Evolutionary conservation across 2,329 filamentous ascomycete species (phyloP), one percentile per base, ranked within the genome.

Genomic region (Curvularia sp.): DNA sequence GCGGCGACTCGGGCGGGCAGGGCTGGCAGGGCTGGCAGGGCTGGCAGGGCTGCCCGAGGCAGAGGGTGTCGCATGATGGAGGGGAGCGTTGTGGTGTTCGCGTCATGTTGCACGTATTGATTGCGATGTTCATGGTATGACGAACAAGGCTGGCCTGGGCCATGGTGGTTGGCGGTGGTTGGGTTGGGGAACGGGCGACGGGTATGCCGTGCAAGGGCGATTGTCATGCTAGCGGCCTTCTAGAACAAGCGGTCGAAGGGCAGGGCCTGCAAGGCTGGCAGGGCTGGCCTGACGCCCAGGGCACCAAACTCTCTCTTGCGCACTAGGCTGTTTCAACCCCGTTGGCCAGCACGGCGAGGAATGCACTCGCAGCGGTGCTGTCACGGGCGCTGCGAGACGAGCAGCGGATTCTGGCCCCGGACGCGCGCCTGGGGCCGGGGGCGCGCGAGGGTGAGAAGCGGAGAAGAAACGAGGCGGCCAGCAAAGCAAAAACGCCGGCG

Each of bases 81-180:
- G 18, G 18, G 4, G 12, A 18, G 18, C 18, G 12, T 12, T 13
- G 31, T 3, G 41, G 38, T 38, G 53, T 58, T 60, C 52, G 62
- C 65, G 62, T 64, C 61, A 62, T 55, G 62, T 54, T 51, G 53
- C 58, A 49, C 55, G 60, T 43, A 31, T 31, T 67, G 58, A 62
- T 60, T 49, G 58, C 58, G 48, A 33, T 44, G 20, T 46, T 54
- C 10, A 35, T 18, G 42, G 24, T 22, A 48, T 26, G 30, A 31
- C 18, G 46, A 38, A 18, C 20, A 35, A 31, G 42, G 44, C 30
- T 52, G 53, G 31, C 2, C 31, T 13, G 10, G 31, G 31, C 31
- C 10, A 3, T 9, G 12, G 9, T 33, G 31, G 28, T 46, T 4
- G 24, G 24, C 24, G 24, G 24, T 26, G 24, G 24, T 35, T 42